phyloP scores from a whole-genome alignment of 148 eudicot genomes.

The Persicaria tinctoria region DNA sequence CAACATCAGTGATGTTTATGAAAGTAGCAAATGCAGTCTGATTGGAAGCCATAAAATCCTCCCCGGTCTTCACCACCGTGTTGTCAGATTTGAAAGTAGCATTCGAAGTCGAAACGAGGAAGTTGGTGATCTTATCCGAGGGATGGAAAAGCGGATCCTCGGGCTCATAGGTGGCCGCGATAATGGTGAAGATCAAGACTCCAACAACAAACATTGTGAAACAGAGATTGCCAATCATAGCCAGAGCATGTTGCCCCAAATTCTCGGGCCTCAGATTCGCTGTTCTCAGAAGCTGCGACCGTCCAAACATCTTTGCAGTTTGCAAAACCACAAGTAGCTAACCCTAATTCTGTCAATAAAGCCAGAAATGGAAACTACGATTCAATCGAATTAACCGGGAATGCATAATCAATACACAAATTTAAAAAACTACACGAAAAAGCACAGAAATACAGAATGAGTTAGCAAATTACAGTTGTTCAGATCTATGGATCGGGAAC shows the following conservation, averaged over 20 bases:
- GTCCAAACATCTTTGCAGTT: slow-evolving; percentile 43
- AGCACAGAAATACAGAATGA: background rate
- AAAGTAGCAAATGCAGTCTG: slow-evolving; percentile 54
- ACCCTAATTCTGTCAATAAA: background rate
- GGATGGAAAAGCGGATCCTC: slow-evolving; percentile 83
- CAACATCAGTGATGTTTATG: slow-evolving; percentile 62
- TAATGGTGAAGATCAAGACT: slow-evolving; percentile 73
- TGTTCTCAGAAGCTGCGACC: slow-evolving; percentile 34
- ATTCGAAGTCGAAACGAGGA: slow-evolving; percentile 58
- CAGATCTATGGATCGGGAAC: background rate
- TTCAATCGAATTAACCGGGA: background rate
- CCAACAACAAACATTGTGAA: slow-evolving; percentile 68
- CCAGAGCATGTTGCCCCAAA: slow-evolving; percentile 70
- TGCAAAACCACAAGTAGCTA: slow-evolving; percentile 1
- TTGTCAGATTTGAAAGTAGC: slow-evolving; percentile 68
- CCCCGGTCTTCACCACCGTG: slow-evolving; percentile 67
- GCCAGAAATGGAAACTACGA: background rate
- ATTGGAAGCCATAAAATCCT: slow-evolving; percentile 75
- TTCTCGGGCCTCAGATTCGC: slow-evolving; percentile 68
- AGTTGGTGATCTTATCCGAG: slow-evolving; percentile 60
- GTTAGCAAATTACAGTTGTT: background rate
- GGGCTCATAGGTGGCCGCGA: slow-evolving; percentile 81
- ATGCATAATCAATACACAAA: slow-evolving; percentile 1
- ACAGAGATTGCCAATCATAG: slow-evolving; percentile 70
- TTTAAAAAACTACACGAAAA: background rate